These are phyloP conservation scores for Botrytis pseudocinerea DNA, from an alignment of 2,329 filamentous ascomycete species.

Conservation along the genomic window DNA sequence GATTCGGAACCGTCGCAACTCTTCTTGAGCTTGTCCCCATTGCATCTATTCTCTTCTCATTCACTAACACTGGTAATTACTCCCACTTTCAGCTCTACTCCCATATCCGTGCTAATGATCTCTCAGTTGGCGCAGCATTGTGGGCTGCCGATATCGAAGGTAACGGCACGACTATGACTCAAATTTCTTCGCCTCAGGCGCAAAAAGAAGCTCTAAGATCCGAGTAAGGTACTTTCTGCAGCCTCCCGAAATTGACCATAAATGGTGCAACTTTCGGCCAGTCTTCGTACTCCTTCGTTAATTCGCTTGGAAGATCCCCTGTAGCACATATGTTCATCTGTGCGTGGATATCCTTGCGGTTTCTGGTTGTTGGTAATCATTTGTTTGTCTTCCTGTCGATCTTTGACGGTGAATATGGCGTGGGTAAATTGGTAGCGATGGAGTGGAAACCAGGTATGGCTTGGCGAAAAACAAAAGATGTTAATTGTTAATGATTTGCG, in stretches of 20 bases:
- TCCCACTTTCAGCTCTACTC: not conserved
- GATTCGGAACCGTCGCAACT: constrained; percentile 73
- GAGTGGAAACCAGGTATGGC: constrained; percentile 2
- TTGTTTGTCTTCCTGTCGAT: constrained; percentile 12
- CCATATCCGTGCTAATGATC: constrained; percentile 10
- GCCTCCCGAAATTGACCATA: constrained; percentile 30
- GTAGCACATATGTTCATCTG: not conserved
- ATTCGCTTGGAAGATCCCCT: constrained; percentile 6
- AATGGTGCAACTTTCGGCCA: constrained; percentile 12
- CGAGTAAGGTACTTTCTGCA: constrained; percentile 29
- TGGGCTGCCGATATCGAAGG: constrained; percentile 85
- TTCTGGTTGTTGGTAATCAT: constrained; percentile 9
- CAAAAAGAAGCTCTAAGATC: constrained; percentile 30
- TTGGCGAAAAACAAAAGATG: not conserved
- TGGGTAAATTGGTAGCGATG: constrained; percentile 7
- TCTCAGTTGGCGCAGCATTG: constrained; percentile 78
- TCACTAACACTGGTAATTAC: constrained; percentile 72
- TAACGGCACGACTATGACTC: constrained; percentile 37
- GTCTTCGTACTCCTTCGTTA: not conserved
- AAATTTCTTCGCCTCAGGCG: constrained; percentile 31
- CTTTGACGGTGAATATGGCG: constrained; percentile 12
- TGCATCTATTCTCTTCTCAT: constrained; percentile 79
- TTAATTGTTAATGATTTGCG: not conserved
- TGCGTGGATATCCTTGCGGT: constrained; percentile 6
- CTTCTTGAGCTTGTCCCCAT: constrained; percentile 84